phyloP scores from a whole-genome alignment of 306 rosid species.

The Quercus suber region DNA sequence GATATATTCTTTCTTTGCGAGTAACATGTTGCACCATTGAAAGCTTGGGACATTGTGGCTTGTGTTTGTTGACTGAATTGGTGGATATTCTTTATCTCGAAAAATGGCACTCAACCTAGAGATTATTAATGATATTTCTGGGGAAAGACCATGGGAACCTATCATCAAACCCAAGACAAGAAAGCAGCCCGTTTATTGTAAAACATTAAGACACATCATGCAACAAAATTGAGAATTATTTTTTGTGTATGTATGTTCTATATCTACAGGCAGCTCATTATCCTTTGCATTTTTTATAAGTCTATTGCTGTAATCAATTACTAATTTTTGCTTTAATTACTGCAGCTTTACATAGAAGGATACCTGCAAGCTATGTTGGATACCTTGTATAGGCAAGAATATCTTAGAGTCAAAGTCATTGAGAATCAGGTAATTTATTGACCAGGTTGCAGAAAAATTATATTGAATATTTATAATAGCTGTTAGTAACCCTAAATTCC shows the following conservation, averaged over 20 bases:
- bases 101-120: neutral
- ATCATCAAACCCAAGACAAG: neutral
- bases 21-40: neutral
- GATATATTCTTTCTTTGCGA: neutral
- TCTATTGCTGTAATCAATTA: constrained; percentile 1
- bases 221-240: neutral
- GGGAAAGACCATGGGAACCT: neutral
- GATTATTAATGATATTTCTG: neutral
- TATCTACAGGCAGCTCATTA: neutral
- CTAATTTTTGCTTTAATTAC: constrained; percentile 33
- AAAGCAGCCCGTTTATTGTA: neutral
- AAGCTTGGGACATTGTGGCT: neutral
- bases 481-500: too few species aligned
- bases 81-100: neutral
- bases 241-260: neutral
- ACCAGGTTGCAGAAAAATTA: constrained; percentile 13
- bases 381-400: constrained; percentile 82
- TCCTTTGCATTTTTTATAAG: constrained; percentile 11
- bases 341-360: constrained; percentile 96
- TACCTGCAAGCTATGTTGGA: constrained; percentile 99
- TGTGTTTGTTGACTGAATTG: neutral
- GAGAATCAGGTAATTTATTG: constrained; percentile 67
- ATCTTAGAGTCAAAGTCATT: constrained; percentile 81
- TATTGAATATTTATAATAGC: neutral
- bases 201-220: neutral